Percentiles rank a stretch among this genome's conserved stretches.
phyloP scores from a whole-genome alignment of 2,329 filamentous ascomycete genomes.

The Apiospora pterosperma region DNA sequence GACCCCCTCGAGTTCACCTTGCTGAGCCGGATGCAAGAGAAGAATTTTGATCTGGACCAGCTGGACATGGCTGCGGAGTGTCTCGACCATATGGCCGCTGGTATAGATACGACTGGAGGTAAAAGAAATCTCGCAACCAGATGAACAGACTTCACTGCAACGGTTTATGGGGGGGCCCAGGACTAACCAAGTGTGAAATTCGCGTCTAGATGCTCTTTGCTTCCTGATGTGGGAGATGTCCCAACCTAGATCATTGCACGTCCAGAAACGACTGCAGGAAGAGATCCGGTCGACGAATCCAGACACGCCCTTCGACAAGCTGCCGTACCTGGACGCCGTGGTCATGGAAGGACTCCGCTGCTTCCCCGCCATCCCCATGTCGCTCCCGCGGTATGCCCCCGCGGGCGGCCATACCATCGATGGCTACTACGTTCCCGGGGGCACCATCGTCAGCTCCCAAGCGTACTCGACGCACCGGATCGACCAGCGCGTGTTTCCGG shows the following conservation, averaged over 20 bases:
- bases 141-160: background rate
- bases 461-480: constrained; percentile 58
- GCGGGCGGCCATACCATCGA: constrained; percentile 51
- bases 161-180: too few species aligned
- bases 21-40: constrained; percentile 53
- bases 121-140: background rate
- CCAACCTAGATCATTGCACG: constrained; percentile 46
- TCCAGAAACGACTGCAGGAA: constrained; percentile 49
- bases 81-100: constrained; percentile 68
- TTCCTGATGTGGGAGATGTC: constrained; percentile 72
- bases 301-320: constrained; percentile 39
- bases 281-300: constrained; percentile 46
- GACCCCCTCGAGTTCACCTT: constrained; percentile 53
- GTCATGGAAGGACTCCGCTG: constrained; percentile 60
- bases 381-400: constrained; percentile 59
- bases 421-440: constrained; percentile 48
- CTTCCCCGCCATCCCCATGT: constrained; percentile 65
- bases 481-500: constrained; percentile 66
- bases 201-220: constrained; percentile 52
- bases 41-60: constrained; percentile 44
- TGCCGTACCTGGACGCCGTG: constrained; percentile 60
- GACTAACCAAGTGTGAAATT: background rate
- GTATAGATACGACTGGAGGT: constrained; percentile 65
- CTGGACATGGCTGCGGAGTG: constrained; percentile 64
- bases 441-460: constrained; percentile 58